phyloP scores from a whole-genome alignment of 768 basidiomycete species.

The Rhodocollybia butyracea region DNA sequence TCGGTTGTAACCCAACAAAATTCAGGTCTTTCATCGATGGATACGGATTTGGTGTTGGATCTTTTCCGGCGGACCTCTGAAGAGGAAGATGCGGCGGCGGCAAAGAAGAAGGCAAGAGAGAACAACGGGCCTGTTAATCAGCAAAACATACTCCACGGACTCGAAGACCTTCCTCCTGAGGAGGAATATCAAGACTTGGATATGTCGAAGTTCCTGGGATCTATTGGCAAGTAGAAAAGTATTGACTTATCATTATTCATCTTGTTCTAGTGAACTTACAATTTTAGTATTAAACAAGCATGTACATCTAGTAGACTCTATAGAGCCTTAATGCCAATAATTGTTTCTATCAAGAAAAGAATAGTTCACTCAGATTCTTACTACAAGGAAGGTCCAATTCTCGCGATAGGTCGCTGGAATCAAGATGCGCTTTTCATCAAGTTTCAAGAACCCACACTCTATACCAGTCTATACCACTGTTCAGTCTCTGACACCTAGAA shows the following conservation, averaged over 20 bases:
- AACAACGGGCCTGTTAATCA: conserved; percentile 59
- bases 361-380: too few relatives aligned
- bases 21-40: conserved; percentile 90
- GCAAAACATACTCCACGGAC: conserved; percentile 82
- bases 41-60: conserved; percentile 94
- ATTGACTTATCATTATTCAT: conserved; percentile 8
- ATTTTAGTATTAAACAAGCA: background rate
- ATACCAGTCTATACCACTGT: too few relatives aligned
- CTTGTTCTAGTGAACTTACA: background rate
- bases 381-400: too few relatives aligned
- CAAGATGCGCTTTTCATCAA: too few relatives aligned
- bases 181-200: conserved; percentile 91
- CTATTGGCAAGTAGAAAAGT: conserved; percentile 52
- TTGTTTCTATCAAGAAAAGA: too few relatives aligned
- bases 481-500: too few relatives aligned
- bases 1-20: conserved; percentile 98
- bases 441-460: too few relatives aligned
- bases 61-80: conserved; percentile 83
- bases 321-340: too few relatives aligned
- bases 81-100: conserved; percentile 60
- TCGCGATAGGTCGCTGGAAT: too few relatives aligned
- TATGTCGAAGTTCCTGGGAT: conserved; percentile 84
- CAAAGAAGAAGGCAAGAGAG: conserved; percentile 56
- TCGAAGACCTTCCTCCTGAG: conserved; percentile 89
- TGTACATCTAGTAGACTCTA: background rate